Evolutionary conservation across 2,329 filamentous ascomycete genomes (phyloP).

Genomic region (Alternaria alternata): DNA sequence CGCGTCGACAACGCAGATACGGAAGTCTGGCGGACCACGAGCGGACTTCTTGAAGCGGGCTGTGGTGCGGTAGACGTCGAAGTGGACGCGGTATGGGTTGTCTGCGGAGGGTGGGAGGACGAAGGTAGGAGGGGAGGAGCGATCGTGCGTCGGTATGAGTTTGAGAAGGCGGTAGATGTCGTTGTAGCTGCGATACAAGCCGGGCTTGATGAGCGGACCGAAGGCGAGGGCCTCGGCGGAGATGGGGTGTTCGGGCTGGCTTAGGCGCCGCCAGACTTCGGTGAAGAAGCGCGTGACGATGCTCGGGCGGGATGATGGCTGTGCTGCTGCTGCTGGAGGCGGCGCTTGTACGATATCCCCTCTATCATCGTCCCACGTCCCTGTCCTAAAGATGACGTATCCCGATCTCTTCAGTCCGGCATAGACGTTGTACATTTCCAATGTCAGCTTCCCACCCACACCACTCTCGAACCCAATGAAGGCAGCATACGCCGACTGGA

Average conservation of each 20-base stretch:
- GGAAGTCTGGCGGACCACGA: slow-evolving; percentile 82
- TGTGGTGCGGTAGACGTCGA: slow-evolving; percentile 81
- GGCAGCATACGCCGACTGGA: slow-evolving; percentile 88
- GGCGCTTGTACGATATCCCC: slow-evolving; percentile 24
- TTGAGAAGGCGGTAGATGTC: slow-evolving; percentile 80
- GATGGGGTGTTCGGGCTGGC: slow-evolving; percentile 27
- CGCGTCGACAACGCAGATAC: slow-evolving; percentile 82
- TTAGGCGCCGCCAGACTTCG: slow-evolving; percentile 45
- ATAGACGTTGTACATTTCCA: slow-evolving; percentile 90
- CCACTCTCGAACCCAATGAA: slow-evolving; percentile 75
- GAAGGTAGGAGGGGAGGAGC: slow-evolving; percentile 51
- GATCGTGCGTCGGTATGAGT: slow-evolving; percentile 76
- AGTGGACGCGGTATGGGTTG: slow-evolving; percentile 76
- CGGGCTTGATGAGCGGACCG: slow-evolving; percentile 62
- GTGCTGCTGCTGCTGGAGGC: slow-evolving; percentile 12
- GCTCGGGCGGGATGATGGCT: slow-evolving; percentile 17
- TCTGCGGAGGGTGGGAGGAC: slow-evolving; percentile 39
- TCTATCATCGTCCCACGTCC: slow-evolving; percentile 53
- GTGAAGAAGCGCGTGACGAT: slow-evolving; percentile 49
- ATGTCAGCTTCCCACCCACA: slow-evolving; percentile 59
- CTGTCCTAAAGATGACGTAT: slow-evolving; percentile 80
- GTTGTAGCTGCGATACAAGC: slow-evolving; percentile 63
- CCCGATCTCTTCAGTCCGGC: slow-evolving; percentile 82
- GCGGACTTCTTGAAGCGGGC: slow-evolving; percentile 76
- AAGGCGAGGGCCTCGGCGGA: slow-evolving; percentile 37